Base-by-base conservation (phyloP, 2,329 filamentous ascomycete genomes). In the Aurifilum marmelostoma region DNA sequence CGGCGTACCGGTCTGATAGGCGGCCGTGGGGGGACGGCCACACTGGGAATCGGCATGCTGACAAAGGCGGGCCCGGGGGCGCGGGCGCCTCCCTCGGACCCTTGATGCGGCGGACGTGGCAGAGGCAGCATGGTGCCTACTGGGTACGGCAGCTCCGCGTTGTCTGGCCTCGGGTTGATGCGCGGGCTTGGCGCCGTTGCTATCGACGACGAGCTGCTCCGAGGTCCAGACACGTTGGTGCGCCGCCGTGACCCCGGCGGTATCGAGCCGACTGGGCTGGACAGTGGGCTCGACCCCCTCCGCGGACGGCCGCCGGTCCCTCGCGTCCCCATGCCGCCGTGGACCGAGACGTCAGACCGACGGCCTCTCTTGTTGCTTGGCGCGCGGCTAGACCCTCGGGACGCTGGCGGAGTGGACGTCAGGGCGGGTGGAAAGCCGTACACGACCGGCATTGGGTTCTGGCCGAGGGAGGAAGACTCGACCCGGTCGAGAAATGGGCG, bases 341-440 rank as follows among this genome's bases (percentile, higher is more conserved):
- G 52, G 27, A 32, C 27, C 12, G 52, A 58, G 14, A 62, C 66
- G 41, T 29, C 72, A 12, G 78, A 79, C 27, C 72, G 72, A 32
- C 60, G n/a, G 72, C 63, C 63, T 66, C 68, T 65, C 73, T 65
- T 74, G 74, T 8, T 66, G 65, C 66, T 68, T 0, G 81, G 81
- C 65, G 83, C 79, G 12, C 79, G 76, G 56, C 83, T 84, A 0
- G 79, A 73, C 69, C 84, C 76, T 3, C 84, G 81, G 1, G 82
- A 83, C 82, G 86, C 84, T 6, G 84, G 84, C 70, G 84, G 81
- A 9, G 83, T 84, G 74, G 67, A 73, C 18, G 43, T 12, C 7
- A 39, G 27, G 9, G 27, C 21, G 3, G 75, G 63, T 75, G 71
- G 61, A 12, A 73, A 73, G 37, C 43, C 43, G 43, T 71, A 75